phyloP scores from a whole-genome alignment of 2,329 filamentous ascomycete genomes.

The Pseudopyrenochaeta lycopersici region DNA sequence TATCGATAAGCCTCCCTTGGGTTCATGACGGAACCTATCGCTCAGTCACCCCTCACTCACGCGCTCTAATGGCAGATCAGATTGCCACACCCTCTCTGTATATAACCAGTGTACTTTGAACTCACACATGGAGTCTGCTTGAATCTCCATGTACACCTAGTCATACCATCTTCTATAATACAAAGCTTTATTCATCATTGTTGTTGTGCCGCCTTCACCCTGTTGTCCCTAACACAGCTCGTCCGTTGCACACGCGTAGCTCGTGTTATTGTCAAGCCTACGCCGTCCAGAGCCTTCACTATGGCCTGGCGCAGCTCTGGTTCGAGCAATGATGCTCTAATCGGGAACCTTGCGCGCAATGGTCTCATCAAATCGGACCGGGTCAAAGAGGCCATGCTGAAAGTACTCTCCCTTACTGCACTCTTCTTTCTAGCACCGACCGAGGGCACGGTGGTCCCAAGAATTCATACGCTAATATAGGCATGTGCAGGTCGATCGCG shows the following conservation, averaged over 20 bases:
- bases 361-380: constrained; percentile 75
- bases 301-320: constrained; percentile 96
- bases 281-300: constrained; percentile 30
- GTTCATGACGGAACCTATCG: constrained; percentile 9
- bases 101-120: background rate
- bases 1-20: constrained; percentile 30
- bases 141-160: background rate
- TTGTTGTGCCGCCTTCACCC: constrained; percentile 22
- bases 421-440: background rate
- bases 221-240: constrained; percentile 29
- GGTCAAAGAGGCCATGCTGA: constrained; percentile 82
- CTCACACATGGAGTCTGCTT: background rate
- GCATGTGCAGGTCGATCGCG: constrained; percentile 77
- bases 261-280: background rate
- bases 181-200: constrained; percentile 12
- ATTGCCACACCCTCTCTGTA: background rate
- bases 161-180: background rate
- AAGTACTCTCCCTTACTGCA: constrained; percentile 56
- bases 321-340: constrained; percentile 74
- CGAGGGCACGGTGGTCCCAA: background rate
- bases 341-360: constrained; percentile 78
- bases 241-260: constrained; percentile 28
- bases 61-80: background rate
- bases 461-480: constrained; percentile 7
- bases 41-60: constrained; percentile 3